phyloP scores from a whole-genome alignment of 768 basidiomycete genomes.

The Lyophyllum decastes region DNA sequence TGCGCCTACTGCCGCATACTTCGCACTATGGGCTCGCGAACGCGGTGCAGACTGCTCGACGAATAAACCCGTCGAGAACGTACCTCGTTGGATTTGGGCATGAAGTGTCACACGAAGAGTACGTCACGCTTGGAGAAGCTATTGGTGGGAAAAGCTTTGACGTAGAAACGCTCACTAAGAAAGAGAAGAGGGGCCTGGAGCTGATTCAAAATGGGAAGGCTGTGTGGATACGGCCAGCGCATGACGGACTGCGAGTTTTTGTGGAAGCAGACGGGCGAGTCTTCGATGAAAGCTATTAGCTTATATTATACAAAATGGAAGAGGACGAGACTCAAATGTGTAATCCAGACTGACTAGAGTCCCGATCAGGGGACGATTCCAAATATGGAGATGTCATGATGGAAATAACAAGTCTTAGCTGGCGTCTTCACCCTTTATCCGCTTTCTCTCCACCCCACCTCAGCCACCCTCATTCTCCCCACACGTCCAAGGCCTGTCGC shows the following conservation, averaged over 20 bases:
- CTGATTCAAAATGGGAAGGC: conserved; percentile 47
- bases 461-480: not conserved
- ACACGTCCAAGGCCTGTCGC: not conserved
- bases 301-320: not conserved
- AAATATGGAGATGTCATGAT: conserved; percentile 4
- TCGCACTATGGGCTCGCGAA: conserved; percentile 81
- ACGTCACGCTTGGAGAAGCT: conserved; percentile 60
- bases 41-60: conserved; percentile 55
- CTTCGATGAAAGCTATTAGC: conserved; percentile 52
- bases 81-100: conserved; percentile 81
- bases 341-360: no score
- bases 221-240: conserved; percentile 70
- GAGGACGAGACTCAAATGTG: no score
- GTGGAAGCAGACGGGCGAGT: conserved; percentile 42
- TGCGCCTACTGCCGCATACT: conserved; percentile 64
- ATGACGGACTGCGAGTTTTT: conserved; percentile 69
- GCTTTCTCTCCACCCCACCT: conserved; percentile 9
- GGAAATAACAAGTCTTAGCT: conserved; percentile 12
- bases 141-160: conserved; percentile 39
- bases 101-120: conserved; percentile 78
- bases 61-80: conserved; percentile 59
- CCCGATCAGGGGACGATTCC: conserved; percentile 1
- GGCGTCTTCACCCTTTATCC: conserved; percentile 7
- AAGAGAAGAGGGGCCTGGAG: conserved; percentile 42
- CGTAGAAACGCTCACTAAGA: conserved; percentile 25